These are phyloP conservation scores for Cordyceps militaris DNA, from an alignment of 2,329 filamentous ascomycete species.

Conservation along the genomic window DNA sequence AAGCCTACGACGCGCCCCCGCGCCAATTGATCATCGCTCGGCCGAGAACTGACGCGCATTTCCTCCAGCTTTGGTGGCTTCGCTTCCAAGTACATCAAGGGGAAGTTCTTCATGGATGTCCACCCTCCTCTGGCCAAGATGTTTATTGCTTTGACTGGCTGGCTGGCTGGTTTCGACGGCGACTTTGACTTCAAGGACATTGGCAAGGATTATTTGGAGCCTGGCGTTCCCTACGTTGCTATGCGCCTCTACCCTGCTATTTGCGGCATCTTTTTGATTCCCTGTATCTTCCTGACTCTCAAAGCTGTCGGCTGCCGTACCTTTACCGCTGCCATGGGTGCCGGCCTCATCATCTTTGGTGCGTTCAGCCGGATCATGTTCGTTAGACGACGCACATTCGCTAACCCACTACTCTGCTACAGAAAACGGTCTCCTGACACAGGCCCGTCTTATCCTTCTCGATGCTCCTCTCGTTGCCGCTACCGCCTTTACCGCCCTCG, in stretches of 20 bases:
- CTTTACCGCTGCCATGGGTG: conserved; percentile 73
- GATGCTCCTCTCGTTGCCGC: conserved; percentile 92
- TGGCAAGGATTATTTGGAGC: conserved; percentile 95
- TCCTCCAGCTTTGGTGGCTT: conserved; percentile 83
- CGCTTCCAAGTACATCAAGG: conserved; percentile 98
- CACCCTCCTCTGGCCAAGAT: conserved; percentile 95
- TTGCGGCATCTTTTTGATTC: conserved; percentile 79
- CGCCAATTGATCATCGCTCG: neutral
- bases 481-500: conserved; percentile 82
- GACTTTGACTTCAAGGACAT: conserved; percentile 99
- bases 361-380: conserved; percentile 28
- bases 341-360: conserved; percentile 87
- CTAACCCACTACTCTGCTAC: conserved; percentile 23
- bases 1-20: conserved; percentile 37
- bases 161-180: conserved; percentile 89
- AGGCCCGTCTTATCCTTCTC: conserved; percentile 90
- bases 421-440: conserved; percentile 95
- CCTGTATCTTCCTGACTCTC: conserved; percentile 88
- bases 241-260: conserved; percentile 93
- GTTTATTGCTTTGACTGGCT: conserved; percentile 90
- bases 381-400: neutral
- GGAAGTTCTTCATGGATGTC: conserved; percentile 99
- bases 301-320: conserved; percentile 88
- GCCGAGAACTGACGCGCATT: neutral
- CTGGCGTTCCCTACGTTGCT: conserved; percentile 89